Percentiles rank a stretch among this genome's conserved stretches.
phyloP scores from a whole-genome alignment of 2,329 filamentous ascomycete genomes.

The Endothia cerciana region DNA sequence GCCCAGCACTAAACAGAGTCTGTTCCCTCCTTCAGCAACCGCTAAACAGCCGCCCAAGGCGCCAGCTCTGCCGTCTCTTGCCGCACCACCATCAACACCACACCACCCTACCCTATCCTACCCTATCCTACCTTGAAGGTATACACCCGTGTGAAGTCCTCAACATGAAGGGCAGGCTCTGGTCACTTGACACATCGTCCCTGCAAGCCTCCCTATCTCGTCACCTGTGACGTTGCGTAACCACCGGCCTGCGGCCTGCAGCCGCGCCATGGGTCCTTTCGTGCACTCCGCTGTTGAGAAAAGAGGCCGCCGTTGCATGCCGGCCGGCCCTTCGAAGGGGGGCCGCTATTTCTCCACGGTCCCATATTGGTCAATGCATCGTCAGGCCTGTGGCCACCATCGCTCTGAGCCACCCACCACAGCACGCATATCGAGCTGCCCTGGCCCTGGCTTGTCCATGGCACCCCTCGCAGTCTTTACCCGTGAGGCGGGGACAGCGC shows the following conservation, averaged over 20 bases:
- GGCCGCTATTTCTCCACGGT: slow-evolving; percentile 3
- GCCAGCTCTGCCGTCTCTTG: slow-evolving; percentile 5
- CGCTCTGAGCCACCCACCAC: slow-evolving; percentile 4
- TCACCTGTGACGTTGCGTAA: background rate
- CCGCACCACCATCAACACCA: slow-evolving; percentile 1
- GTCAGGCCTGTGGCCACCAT: slow-evolving; percentile 8
- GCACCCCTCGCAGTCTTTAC: background rate
- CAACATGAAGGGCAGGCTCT: background rate
- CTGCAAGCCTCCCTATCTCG: slow-evolving; percentile 16
- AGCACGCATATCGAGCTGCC: background rate
- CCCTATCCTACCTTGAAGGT: no score
- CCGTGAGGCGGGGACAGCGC: background rate
- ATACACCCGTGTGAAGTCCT: background rate
- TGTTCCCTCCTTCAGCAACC: background rate
- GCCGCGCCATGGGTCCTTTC: background rate
- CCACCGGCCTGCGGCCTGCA: slow-evolving; percentile 14
- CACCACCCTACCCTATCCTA: background rate
- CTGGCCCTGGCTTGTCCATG: background rate
- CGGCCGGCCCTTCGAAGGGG: background rate
- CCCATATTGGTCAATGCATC: slow-evolving; percentile 15
- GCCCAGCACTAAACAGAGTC: background rate
- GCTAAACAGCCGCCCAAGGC: slow-evolving; percentile 6
- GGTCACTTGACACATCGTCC: slow-evolving; percentile 21
- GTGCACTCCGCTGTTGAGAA: background rate
- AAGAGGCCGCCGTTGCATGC: slow-evolving; percentile 15